Evolutionary conservation across 2,329 filamentous ascomycete genomes (phyloP).

Genomic region (Sclerotinia spermophila): DNA sequence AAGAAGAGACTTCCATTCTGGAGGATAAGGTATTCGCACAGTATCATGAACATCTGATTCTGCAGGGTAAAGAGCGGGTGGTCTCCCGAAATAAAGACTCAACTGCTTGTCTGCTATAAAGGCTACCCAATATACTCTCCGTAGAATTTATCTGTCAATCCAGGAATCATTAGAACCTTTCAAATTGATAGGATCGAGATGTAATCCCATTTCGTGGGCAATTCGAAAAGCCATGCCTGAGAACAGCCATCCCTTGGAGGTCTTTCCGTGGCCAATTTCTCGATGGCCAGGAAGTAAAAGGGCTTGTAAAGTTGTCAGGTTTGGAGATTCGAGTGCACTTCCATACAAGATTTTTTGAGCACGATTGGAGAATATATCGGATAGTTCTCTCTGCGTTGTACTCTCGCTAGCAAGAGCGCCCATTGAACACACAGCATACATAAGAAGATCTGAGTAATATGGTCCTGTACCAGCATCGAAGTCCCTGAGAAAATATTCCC

Average conservation of each 20-base stretch:
- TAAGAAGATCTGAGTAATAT: conserved; percentile 49
- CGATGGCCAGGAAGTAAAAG: conserved; percentile 46
- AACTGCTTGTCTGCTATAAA: conserved; percentile 50
- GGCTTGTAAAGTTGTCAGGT: conserved; percentile 47
- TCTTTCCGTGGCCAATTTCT: conserved; percentile 46
- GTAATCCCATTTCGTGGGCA: conserved; percentile 50
- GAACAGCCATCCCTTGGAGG: conserved; percentile 50
- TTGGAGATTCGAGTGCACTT: conserved; percentile 44
- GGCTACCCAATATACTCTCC: conserved; percentile 49
- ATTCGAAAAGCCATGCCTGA: conserved; percentile 51
- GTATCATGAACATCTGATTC: conserved; percentile 49
- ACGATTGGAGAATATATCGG: conserved; percentile 44
- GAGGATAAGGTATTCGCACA: conserved; percentile 47
- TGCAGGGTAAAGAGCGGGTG: conserved; percentile 47
- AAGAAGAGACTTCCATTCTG: conserved; percentile 46
- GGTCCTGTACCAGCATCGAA: conserved; percentile 46
- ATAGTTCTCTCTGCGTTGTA: conserved; percentile 37
- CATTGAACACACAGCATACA: conserved; percentile 49
- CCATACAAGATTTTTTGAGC: conserved; percentile 45
- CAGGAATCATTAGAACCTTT: conserved; percentile 40
- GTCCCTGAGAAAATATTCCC: conserved; percentile 49
- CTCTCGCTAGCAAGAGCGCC: conserved; percentile 47
- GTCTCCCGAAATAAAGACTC: conserved; percentile 49
- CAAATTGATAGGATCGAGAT: conserved; percentile 51
- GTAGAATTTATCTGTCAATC: conserved; percentile 46